Evolutionary conservation across 345 rosid genomes (phyloP).

Genomic region (Turritis glabra): DNA sequence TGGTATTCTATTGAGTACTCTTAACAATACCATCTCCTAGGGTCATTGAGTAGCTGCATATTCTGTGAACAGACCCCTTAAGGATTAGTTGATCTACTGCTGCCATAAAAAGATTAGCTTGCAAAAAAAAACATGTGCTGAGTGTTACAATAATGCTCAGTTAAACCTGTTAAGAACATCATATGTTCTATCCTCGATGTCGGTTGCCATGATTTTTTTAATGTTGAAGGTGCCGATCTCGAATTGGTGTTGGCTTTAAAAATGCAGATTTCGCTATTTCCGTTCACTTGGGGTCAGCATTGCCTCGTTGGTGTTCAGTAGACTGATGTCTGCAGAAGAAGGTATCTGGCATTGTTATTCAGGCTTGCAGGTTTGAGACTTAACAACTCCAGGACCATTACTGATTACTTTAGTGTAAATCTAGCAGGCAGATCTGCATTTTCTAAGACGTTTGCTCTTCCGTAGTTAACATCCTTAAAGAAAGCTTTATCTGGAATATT

Average conservation of each 20-base stretch:
- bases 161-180: slow-evolving; percentile 51
- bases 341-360: slow-evolving; percentile 76
- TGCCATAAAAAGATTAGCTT: slow-evolving; percentile 34
- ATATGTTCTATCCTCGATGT: slow-evolving; percentile 60
- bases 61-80: slow-evolving; percentile 24
- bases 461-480: slow-evolving; percentile 22
- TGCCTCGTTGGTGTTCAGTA: slow-evolving; percentile 94
- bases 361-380: slow-evolving; percentile 78
- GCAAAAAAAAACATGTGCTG: slow-evolving; percentile 23
- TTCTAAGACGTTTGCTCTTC: slow-evolving; percentile 21
- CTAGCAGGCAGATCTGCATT: neutral
- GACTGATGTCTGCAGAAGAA: slow-evolving; percentile 77
- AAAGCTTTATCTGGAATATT: slow-evolving; percentile 8
- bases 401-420: slow-evolving; percentile 21
- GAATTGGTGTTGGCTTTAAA: slow-evolving; percentile 91
- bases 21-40: neutral
- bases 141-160: slow-evolving; percentile 40
- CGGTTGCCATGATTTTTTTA: slow-evolving; percentile 80
- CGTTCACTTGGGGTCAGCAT: slow-evolving; percentile 81
- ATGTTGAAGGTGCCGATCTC: slow-evolving; percentile 81
- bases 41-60: slow-evolving; percentile 13
- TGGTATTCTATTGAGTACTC: neutral
- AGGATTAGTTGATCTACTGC: slow-evolving; percentile 25
- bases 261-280: slow-evolving; percentile 88
- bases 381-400: slow-evolving; percentile 47